Conservation (phyloP, 371 early-diverging fungal genomes). For the Umbelopsis sp. region DNA sequence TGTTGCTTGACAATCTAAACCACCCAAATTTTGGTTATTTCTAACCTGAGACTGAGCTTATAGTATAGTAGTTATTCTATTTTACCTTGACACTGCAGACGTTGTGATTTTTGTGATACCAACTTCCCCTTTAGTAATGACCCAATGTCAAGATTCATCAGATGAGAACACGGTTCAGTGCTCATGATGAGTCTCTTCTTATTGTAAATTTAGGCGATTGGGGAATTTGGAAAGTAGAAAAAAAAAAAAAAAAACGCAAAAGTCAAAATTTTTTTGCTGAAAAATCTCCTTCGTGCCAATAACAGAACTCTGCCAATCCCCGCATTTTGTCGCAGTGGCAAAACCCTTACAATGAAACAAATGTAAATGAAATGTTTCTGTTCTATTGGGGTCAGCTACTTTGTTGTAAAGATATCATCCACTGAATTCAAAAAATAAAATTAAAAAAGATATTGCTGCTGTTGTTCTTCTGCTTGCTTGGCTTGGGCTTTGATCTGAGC, state of each 20-base stretch:
- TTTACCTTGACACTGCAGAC: slow-evolving; percentile 12
- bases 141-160: slow-evolving; percentile 16
- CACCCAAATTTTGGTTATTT: neutral
- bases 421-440: too few relatives aligned
- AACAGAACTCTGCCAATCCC: too few relatives aligned
- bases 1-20: slow-evolving; percentile 9
- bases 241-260: slow-evolving; percentile 2
- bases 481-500: too few relatives aligned
- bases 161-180: slow-evolving; percentile 15
- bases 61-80: neutral
- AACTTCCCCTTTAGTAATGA: neutral
- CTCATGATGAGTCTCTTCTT: slow-evolving; percentile 18
- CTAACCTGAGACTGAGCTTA: too few relatives aligned
- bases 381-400: too few relatives aligned
- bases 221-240: slow-evolving; percentile 23
- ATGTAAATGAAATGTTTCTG: too few relatives aligned
- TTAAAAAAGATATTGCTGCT: too few relatives aligned
- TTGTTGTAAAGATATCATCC: too few relatives aligned
- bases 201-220: slow-evolving; percentile 24
- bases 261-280: neutral
- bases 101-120: slow-evolving; percentile 9
- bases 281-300: too few relatives aligned
- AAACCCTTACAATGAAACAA: too few relatives aligned
- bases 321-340: too few relatives aligned
- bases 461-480: too few relatives aligned